Percentiles rank a stretch among this genome's conserved stretches.
Evolutionary conservation across 495 filamentous ascomycete species (phyloP).

Genomic region (Trichocladium uniseriatum): DNA sequence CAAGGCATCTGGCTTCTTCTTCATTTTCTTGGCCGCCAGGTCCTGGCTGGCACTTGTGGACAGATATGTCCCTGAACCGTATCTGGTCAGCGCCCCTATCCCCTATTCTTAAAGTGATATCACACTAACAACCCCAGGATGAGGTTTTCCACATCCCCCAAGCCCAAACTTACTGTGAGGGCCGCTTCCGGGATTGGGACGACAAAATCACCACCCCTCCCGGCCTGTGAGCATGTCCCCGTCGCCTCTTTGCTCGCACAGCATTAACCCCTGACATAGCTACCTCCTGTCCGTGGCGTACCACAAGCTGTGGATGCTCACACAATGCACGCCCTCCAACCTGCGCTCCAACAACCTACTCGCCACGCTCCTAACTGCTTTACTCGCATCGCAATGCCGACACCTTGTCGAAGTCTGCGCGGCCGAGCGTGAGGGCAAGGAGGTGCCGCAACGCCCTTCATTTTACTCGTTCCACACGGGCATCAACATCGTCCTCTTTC

Average conservation of each 20-base stretch:
- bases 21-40: conserved; percentile 12
- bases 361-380: conserved; percentile 31
- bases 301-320: conserved; percentile 19
- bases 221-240: conserved; percentile 51
- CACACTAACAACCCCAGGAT: conserved; percentile 45
- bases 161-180: conserved; percentile 74
- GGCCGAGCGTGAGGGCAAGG: conserved; percentile 3
- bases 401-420: conserved; percentile 20
- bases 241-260: neutral
- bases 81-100: conserved; percentile 49
- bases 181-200: conserved; percentile 74
- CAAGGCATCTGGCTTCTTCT: conserved; percentile 4
- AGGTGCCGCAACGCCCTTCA: neutral
- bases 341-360: conserved; percentile 47
- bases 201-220: conserved; percentile 95
- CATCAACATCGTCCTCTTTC: conserved; percentile 78
- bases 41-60: conserved; percentile 34
- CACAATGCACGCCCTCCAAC: conserved; percentile 35
- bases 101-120: neutral
- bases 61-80: conserved; percentile 61
- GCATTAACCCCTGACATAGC: conserved; percentile 23
- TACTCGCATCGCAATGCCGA: conserved; percentile 29
- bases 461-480: conserved; percentile 48
- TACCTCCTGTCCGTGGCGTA: conserved; percentile 47
- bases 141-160: conserved; percentile 94